Percentiles rank a stretch among this genome's conserved stretches.
phyloP scores from a whole-genome alignment of 495 filamentous ascomycete species.

The Amniculicola lignicola region DNA sequence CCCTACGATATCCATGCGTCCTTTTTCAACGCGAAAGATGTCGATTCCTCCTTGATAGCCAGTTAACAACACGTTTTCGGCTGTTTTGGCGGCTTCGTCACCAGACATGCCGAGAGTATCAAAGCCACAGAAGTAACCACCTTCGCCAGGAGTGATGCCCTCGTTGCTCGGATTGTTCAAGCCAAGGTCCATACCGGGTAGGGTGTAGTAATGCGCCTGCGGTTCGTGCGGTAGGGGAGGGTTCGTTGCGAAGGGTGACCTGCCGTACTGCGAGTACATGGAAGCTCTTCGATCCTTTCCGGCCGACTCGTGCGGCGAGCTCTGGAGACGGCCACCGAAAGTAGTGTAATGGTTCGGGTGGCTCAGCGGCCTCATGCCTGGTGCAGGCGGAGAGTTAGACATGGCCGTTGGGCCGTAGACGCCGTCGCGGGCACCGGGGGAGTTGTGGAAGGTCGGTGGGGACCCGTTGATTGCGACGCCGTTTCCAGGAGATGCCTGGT shows the following conservation, averaged over 20 bases:
- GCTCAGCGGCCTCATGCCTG: constrained; percentile 33
- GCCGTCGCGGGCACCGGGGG: constrained; percentile 19
- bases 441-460: constrained; percentile 31
- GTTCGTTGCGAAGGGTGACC: constrained; percentile 45
- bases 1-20: constrained; percentile 61
- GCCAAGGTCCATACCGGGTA: constrained; percentile 55
- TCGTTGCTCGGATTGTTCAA: constrained; percentile 33
- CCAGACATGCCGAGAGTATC: constrained; percentile 59
- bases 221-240: constrained; percentile 79
- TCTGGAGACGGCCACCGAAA: constrained; percentile 37
- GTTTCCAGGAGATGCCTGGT: constrained; percentile 26
- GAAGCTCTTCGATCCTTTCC: constrained; percentile 47
- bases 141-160: constrained; percentile 56
- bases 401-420: constrained; percentile 25
- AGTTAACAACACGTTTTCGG: constrained; percentile 67
- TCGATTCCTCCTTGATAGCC: constrained; percentile 75
- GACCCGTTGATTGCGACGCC: constrained; percentile 33
- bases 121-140: constrained; percentile 75
- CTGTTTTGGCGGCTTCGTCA: constrained; percentile 49
- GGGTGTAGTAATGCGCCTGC: constrained; percentile 65
- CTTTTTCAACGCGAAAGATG: constrained; percentile 65
- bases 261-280: constrained; percentile 57
- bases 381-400: constrained; percentile 27
- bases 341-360: constrained; percentile 35
- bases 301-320: constrained; percentile 29